Conservation (phyloP, 495 filamentous ascomycete genomes). For the Aspergillus incahuasiensis region DNA sequence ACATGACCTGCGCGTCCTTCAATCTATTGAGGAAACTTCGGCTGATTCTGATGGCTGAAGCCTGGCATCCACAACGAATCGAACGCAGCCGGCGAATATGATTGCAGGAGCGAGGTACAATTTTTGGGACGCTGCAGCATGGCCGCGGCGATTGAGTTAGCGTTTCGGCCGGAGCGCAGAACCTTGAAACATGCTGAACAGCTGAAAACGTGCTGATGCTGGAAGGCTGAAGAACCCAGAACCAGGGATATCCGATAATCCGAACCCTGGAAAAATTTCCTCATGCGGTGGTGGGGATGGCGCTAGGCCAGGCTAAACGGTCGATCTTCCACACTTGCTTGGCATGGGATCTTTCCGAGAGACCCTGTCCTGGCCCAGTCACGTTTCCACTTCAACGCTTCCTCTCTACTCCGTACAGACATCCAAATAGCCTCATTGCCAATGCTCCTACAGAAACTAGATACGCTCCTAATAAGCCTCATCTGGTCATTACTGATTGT, state of each 20-base stretch:
- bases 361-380: too few relatives aligned
- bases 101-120: background rate
- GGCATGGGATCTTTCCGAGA: slow-evolving; percentile 2
- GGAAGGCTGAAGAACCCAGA: background rate
- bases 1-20: background rate
- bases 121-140: background rate
- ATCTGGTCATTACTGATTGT: too few relatives aligned
- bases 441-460: too few relatives aligned
- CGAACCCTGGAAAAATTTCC: background rate
- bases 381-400: too few relatives aligned
- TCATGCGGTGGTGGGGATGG: background rate
- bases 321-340: slow-evolving; percentile 9
- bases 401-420: too few relatives aligned
- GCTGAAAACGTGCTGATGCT: background rate
- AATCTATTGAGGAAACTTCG: too few relatives aligned
- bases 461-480: too few relatives aligned
- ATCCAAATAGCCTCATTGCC: too few relatives aligned
- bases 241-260: background rate
- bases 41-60: background rate
- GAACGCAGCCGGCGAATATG: background rate
- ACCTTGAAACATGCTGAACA: background rate
- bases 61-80: background rate
- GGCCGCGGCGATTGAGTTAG: background rate
- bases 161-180: background rate
- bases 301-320: slow-evolving; percentile 12